These are phyloP conservation scores for Eimeria nieschulzi DNA, from an alignment of 169 alveolate genomes.

Conservation along the genomic window DNA sequence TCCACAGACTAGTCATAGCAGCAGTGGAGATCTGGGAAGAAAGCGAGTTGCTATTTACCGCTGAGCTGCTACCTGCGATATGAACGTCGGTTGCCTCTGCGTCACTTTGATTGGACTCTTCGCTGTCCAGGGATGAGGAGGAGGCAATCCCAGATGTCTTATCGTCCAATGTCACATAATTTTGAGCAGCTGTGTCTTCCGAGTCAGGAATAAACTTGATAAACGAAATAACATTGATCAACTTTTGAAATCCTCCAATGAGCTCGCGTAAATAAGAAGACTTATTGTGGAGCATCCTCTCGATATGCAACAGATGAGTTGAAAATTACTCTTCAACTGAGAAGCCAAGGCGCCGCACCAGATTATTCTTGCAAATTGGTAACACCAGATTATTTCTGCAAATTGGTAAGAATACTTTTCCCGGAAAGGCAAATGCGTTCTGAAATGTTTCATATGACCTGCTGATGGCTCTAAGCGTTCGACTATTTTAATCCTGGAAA, in stretches of 20 bases:
- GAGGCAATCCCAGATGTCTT: too few species aligned
- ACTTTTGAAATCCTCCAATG: slow-evolving; percentile 37
- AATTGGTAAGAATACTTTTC: not conserved
- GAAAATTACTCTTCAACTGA: slow-evolving; percentile 48
- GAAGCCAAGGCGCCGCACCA: not conserved
- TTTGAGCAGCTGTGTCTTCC: not conserved
- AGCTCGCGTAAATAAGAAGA: slow-evolving; percentile 31
- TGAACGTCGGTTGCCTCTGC: not conserved
- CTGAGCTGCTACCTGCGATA: slow-evolving; percentile 16
- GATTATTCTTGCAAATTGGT: not conserved
- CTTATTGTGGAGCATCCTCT: slow-evolving; percentile 41
- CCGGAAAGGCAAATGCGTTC: not conserved
- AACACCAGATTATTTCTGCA: not conserved
- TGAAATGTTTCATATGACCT: not conserved
- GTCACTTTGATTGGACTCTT: not conserved
- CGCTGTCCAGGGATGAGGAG: not conserved
- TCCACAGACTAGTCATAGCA: not conserved
- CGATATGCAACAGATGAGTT: slow-evolving; percentile 41
- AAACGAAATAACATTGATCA: slow-evolving; percentile 3
- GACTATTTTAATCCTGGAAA: not conserved
- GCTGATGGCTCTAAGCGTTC: too few species aligned
- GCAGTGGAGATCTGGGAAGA: not conserved
- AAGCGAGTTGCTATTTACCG: not conserved
- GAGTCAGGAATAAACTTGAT: not conserved
- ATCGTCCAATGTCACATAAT: not conserved